Base-by-base conservation (phyloP, 148 eudicot species). In the Dysphania ambrosioides region DNA sequence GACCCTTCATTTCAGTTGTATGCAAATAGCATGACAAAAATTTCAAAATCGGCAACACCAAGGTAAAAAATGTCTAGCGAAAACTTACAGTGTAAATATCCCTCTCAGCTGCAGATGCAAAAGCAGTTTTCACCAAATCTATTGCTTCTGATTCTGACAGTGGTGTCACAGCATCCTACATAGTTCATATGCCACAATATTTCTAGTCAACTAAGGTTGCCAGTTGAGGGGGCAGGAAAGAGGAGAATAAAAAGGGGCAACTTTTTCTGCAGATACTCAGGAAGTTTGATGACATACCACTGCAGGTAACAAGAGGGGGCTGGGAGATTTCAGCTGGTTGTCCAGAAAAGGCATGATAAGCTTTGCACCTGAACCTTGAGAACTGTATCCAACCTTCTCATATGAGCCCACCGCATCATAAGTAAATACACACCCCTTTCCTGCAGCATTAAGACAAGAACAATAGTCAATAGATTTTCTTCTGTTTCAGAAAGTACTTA, bases 321-420 rank as follows among this genome's bases (percentile, higher is more conserved):
- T 90, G 16, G 99, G 99, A 78, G 99, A 89, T 79, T 96, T 92
- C 66, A 96, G 91, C 79, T 96, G 99, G 88, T 96, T 92, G 82
- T 96, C 99, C 77, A 92, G 72, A 81, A 95, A 92, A 21, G 99
- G 99, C 79, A 87, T 96, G 76, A 96, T 96, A 40, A 96, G 97
- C 42, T 91, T 96, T 2, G 90, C 73, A 79, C 99, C 99, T 79
- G 97, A 90, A 77, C 97, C 99, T 82, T 96, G 99, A 42, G 97
- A 79, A 66, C 99, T 90, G 86, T 92, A 96, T 62, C 99, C 99
- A 68, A 92, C 97, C 83, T 90, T 89, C 73, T 92, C 99, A 72
- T 92, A 96, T 61, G 99, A 96, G 6, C 99, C 99, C 82, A 92
- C 99, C 26, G 97, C 99, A 83, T 96, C 99, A 85, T 96, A 96